Evolutionary conservation across 192 early-diverging fungal genomes (phyloP), one percentile per base, ranked within the genome.

Genomic region (Anaeromyces robustus): DNA sequence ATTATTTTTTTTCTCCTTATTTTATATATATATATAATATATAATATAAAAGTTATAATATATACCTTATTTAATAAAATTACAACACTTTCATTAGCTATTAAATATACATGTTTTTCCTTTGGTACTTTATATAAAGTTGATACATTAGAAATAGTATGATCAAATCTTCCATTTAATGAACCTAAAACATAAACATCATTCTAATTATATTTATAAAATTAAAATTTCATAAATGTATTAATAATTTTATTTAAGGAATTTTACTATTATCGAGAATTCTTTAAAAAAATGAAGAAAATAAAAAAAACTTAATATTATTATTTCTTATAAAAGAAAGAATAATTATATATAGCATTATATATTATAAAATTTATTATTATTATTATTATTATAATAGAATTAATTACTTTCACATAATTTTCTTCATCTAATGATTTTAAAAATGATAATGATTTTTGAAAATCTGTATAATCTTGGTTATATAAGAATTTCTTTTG

Each of bases 101-200:
- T 81, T 19, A 97, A 83, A 34, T 89, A 84, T 12, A 94, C 86
- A 29, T 81, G 77, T 52, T 80, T 79, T 68, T 92, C 88, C 77
- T 88, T 84, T 78, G 89, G 90, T 26, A 91, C 78, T 79, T 86
- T 81, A 81, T 92, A 93, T 30, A 96, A 83, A 28, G 91, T 86
- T 83, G 95, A 90, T 17, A 98, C 89, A 80, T 87, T 91, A 16
- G 92, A 88, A 84, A 98, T 92, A 16, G 89, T 90, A 77, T 98
- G 97, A 84, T 98, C 97, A 80, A 98, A 91, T 28, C 97, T 89
- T 0, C 97, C 97, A 30, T 93, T 90, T 7, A 96, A 85, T 7
- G 94, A 94, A 41, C 95, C 94, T 28, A 93, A 84, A 14, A 91
- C 96, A n/a, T 97, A 85, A 12, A 95, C 86, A 30, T 90, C 88